Conservation (phyloP, 1,284 basidiomycete species). For the Volvariella volvacea region DNA sequence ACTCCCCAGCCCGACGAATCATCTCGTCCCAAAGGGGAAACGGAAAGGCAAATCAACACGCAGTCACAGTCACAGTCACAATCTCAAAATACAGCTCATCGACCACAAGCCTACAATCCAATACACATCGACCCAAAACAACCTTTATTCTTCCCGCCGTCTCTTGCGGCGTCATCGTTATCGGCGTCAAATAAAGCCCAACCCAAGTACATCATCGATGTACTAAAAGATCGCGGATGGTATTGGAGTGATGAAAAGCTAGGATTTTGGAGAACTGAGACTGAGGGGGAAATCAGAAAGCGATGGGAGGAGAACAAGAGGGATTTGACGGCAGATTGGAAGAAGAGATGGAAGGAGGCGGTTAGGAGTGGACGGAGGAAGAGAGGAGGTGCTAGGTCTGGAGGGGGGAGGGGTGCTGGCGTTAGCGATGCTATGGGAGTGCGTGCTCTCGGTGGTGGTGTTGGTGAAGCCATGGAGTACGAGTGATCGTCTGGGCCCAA, state of each 20-base stretch:
- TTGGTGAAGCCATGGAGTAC: too few species aligned
- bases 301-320: constrained; percentile 68
- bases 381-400: constrained; percentile 33
- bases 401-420: constrained; percentile 11
- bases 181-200: constrained; percentile 17
- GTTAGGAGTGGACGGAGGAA: constrained; percentile 57
- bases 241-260: constrained; percentile 31
- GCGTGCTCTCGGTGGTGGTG: too few species aligned
- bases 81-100: constrained; percentile 12
- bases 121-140: constrained; percentile 40
- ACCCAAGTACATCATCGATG: constrained; percentile 35
- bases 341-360: constrained; percentile 74
- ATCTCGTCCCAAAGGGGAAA: too few species aligned
- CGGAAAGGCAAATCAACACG: too few species aligned
- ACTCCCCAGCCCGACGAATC: constrained; percentile 3
- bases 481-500: too few species aligned
- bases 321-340: constrained; percentile 76
- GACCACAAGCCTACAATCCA: constrained; percentile 16
- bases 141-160: constrained; percentile 59
- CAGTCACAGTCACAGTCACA: constrained; percentile 6
- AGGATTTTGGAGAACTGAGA: constrained; percentile 46
- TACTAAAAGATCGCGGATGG: constrained; percentile 35
- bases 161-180: constrained; percentile 19
- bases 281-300: constrained; percentile 55
- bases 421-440: too few species aligned